Conservation (phyloP, 2,329 filamentous ascomycete genomes). For the Cladophialophora yegresii region DNA sequence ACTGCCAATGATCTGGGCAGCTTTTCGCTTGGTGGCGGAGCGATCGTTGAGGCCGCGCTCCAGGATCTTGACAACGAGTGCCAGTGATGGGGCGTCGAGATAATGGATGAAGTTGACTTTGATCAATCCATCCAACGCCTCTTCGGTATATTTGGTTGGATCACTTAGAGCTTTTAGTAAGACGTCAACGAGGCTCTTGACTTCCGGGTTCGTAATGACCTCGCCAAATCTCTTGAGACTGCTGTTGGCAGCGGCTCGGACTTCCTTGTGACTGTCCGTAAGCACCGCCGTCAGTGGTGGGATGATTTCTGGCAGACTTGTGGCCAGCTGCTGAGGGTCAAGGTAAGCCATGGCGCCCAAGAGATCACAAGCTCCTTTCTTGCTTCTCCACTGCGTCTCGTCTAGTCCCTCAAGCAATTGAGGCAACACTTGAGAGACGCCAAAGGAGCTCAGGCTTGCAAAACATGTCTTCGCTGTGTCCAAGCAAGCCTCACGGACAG, state of each 20-base stretch:
- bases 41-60: conserved; percentile 88
- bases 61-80: conserved; percentile 89
- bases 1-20: conserved; percentile 96
- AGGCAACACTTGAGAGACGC: conserved; percentile 91
- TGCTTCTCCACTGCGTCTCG: conserved; percentile 95
- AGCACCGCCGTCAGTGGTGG: conserved; percentile 90
- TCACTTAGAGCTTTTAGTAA: conserved; percentile 96
- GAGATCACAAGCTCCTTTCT: conserved; percentile 95
- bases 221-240: conserved; percentile 97
- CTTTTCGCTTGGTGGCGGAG: conserved; percentile 93
- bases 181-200: conserved; percentile 87
- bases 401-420: conserved; percentile 89
- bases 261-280: conserved; percentile 98
- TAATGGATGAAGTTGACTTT: conserved; percentile 99
- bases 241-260: conserved; percentile 85
- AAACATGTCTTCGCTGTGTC: conserved; percentile 95
- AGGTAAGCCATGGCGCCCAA: conserved; percentile 98
- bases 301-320: conserved; percentile 93
- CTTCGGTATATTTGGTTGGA: conserved; percentile 94
- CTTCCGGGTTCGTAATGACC: conserved; percentile 96
- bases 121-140: conserved; percentile 88
- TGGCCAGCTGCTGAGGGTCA: conserved; percentile 88
- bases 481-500: conserved; percentile 89
- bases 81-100: conserved; percentile 92
- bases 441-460: conserved; percentile 87